Evolutionary conservation across 1,139 yeast genomes (phyloP).

Genomic region (Yamadazyma aaseri): DNA sequence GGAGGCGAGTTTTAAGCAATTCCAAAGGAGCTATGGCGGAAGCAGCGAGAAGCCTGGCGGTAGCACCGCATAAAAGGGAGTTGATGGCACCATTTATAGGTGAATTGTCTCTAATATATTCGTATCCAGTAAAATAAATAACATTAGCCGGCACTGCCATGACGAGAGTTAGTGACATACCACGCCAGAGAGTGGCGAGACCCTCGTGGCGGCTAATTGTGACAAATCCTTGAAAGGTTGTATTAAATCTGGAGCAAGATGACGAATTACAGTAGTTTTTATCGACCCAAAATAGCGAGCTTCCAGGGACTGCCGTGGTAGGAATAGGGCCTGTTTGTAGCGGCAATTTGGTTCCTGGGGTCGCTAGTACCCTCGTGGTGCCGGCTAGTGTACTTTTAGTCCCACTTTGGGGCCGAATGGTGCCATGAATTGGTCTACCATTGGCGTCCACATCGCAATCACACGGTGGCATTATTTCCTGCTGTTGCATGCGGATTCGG

Average conservation of each 20-base stretch:
- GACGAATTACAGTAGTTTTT: slow-evolving; percentile 37
- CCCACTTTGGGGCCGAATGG: too few species aligned
- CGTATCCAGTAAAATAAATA: slow-evolving; percentile 93
- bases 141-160: slow-evolving; percentile 95
- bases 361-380: too few species aligned
- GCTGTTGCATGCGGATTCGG: slow-evolving; percentile 87
- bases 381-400: too few species aligned
- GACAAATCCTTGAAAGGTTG: slow-evolving; percentile 73
- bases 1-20: slow-evolving; percentile 81
- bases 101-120: slow-evolving; percentile 72
- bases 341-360: too few species aligned
- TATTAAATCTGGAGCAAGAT: slow-evolving; percentile 36
- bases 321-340: too few species aligned
- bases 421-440: too few species aligned
- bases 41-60: slow-evolving; percentile 83
- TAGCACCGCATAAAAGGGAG: slow-evolving; percentile 82
- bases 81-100: slow-evolving; percentile 59
- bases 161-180: slow-evolving; percentile 73
- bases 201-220: slow-evolving; percentile 76
- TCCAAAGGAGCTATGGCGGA: slow-evolving; percentile 87
- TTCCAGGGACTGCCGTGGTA: too few species aligned
- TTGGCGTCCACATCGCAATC: not conserved
- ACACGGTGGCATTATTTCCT: slow-evolving; percentile 52
- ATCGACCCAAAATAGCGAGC: slow-evolving; percentile 39
- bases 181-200: slow-evolving; percentile 77